A percentile compares a stretch with the other conserved stretches of the same genome.
Evolutionary conservation across 1,284 basidiomycete species (phyloP).

Genomic region (Phylloboletellus chloephorus): DNA sequence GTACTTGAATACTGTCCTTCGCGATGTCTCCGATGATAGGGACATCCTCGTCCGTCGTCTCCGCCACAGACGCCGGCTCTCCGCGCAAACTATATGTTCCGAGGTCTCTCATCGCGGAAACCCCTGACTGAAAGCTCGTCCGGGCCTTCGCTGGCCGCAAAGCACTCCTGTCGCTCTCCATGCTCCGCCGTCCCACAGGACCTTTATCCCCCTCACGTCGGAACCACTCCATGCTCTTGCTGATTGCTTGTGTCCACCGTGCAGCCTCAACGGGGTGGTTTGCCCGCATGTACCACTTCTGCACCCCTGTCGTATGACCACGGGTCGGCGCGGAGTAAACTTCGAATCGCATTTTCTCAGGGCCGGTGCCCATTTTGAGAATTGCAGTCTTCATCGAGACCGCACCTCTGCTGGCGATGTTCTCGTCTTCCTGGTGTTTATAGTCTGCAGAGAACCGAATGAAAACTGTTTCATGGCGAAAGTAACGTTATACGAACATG

Average conservation of each 20-base stretch:
- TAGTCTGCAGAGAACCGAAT: slow-evolving; percentile 56
- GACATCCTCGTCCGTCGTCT: slow-evolving; percentile 14
- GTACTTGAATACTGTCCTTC: slow-evolving; percentile 25
- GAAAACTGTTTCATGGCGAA: slow-evolving; percentile 1
- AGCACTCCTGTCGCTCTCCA: slow-evolving; percentile 28
- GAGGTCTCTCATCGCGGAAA: slow-evolving; percentile 18
- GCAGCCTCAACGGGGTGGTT: slow-evolving; percentile 86
- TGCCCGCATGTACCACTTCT: slow-evolving; percentile 89
- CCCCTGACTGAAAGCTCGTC: slow-evolving; percentile 31
- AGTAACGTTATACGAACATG: slow-evolving; percentile 50
- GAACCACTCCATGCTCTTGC: slow-evolving; percentile 68
- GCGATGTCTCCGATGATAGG: slow-evolving; percentile 13
- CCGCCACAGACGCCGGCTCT: slow-evolving; percentile 26
- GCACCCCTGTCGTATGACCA: slow-evolving; percentile 40
- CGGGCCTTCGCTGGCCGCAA: slow-evolving; percentile 25
- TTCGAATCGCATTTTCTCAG: slow-evolving; percentile 76
- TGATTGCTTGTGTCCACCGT: slow-evolving; percentile 78
- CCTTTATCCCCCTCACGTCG: slow-evolving; percentile 27
- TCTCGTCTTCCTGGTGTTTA: slow-evolving; percentile 89
- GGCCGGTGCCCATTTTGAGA: slow-evolving; percentile 40
- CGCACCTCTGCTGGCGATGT: slow-evolving; percentile 80
- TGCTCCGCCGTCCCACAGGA: slow-evolving; percentile 19
- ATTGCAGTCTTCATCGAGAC: slow-evolving; percentile 83
- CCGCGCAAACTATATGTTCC: slow-evolving; percentile 25
- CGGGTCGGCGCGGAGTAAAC: slow-evolving; percentile 61